phyloP scores from a whole-genome alignment of 768 basidiomycete genomes.

The button mushroom (Agaricus bisporus) region DNA sequence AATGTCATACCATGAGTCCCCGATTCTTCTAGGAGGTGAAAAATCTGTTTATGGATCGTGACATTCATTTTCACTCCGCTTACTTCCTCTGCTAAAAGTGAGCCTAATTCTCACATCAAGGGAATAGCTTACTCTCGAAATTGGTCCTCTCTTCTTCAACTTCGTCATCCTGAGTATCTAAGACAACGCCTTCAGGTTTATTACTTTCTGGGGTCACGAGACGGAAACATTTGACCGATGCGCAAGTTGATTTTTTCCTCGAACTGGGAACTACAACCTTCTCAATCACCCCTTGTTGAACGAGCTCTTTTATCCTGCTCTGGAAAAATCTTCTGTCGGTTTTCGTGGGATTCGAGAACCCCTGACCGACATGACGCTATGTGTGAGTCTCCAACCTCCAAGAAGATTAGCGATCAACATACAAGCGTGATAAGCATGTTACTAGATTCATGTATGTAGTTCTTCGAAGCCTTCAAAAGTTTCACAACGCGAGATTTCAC shows the following conservation, averaged over 20 bases:
- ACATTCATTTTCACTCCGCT: constrained; percentile 49
- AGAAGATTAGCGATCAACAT: constrained; percentile 19
- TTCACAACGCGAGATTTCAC: constrained; percentile 67
- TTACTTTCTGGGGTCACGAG: constrained; percentile 42
- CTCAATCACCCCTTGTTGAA: constrained; percentile 69
- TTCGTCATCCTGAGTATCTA: constrained; percentile 37
- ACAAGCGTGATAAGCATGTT: constrained; percentile 79
- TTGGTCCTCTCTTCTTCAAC: constrained; percentile 25
- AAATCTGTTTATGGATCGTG: constrained; percentile 74
- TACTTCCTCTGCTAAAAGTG: constrained; percentile 11
- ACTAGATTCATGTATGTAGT: constrained; percentile 63
- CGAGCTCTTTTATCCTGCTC: constrained; percentile 64
- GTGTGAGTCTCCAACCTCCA: not conserved
- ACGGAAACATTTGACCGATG: constrained; percentile 61
- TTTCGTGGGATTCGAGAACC: constrained; percentile 68
- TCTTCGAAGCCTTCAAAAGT: constrained; percentile 63
- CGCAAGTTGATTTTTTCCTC: constrained; percentile 37
- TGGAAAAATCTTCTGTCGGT: constrained; percentile 81
- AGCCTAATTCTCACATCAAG: not conserved
- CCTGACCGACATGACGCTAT: constrained; percentile 33
- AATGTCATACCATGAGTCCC: constrained; percentile 68
- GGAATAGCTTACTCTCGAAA: constrained; percentile 21
- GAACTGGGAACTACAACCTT: constrained; percentile 63
- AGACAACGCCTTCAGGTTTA: constrained; percentile 28
- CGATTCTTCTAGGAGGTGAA: constrained; percentile 65